Conservation (phyloP, 2,329 filamentous ascomycete genomes). For the Aspergillus puulaauensis region DNA sequence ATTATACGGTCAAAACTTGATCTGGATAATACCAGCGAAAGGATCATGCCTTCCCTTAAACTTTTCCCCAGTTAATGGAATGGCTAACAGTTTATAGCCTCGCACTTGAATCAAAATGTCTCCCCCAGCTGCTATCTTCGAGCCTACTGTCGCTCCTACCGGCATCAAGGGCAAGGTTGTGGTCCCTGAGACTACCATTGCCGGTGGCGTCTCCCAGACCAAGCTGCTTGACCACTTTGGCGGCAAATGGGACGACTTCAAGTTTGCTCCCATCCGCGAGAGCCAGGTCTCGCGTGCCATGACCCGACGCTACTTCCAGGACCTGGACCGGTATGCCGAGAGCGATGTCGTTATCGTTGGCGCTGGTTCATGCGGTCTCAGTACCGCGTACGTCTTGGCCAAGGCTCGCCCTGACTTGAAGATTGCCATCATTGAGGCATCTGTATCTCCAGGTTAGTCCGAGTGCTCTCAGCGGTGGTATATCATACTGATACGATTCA, state of each 20-base stretch:
- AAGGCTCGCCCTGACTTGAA: constrained; percentile 83
- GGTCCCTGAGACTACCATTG: constrained; percentile 40
- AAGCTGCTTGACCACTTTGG: constrained; percentile 65
- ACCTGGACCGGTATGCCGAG: constrained; percentile 86
- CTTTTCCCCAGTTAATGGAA: constrained; percentile 40
- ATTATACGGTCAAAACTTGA: constrained; percentile 96
- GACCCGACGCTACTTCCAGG: constrained; percentile 88
- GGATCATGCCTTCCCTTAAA: constrained; percentile 82
- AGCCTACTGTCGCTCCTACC: constrained; percentile 41
- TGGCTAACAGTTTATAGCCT: constrained; percentile 38
- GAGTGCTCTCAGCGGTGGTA: no score
- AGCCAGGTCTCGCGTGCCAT: constrained; percentile 90
- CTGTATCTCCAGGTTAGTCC: constrained; percentile 68
- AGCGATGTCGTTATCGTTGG: constrained; percentile 92
- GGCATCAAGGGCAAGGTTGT: constrained; percentile 46
- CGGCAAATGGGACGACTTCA: constrained; percentile 77
- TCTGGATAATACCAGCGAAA: constrained; percentile 99
- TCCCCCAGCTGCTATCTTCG: constrained; percentile 70
- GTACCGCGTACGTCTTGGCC: constrained; percentile 79
- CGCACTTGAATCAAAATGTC: constrained; percentile 61
- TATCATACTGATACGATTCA: constrained; percentile 21
- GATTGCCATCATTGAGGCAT: constrained; percentile 87
- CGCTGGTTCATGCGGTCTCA: constrained; percentile 84
- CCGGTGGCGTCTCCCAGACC: constrained; percentile 45
- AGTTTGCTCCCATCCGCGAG: constrained; percentile 84